Evolutionary conservation across 2,329 filamentous ascomycete species (phyloP).

Genomic region (Penicillium corylophilum): DNA sequence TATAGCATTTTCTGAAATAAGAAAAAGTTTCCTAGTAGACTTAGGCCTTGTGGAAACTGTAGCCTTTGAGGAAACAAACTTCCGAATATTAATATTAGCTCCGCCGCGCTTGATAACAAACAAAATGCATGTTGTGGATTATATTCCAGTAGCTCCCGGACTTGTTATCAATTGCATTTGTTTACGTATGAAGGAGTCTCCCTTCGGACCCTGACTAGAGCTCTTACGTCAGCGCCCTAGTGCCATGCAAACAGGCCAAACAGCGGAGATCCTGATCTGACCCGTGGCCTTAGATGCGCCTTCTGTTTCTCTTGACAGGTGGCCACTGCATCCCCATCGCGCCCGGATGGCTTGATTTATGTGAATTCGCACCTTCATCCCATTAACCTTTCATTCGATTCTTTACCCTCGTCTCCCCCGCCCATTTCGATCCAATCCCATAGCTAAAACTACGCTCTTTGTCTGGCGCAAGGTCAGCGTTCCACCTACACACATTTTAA

Average conservation of each 20-base stretch:
- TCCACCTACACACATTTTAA: conserved; percentile 16
- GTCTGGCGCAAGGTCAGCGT: conserved; percentile 19
- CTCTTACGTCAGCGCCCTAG: neutral
- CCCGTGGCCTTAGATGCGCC: conserved; percentile 27
- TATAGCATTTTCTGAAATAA: no score
- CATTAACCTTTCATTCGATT: conserved; percentile 1
- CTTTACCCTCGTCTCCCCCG: neutral
- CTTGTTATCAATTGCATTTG: no score
- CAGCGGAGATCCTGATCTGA: conserved; percentile 19
- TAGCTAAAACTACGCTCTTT: conserved; percentile 11
- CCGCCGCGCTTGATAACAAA: no score
- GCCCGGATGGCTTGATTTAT: conserved; percentile 28
- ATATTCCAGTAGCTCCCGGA: no score
- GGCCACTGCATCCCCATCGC: conserved; percentile 29
- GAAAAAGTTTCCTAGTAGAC: no score
- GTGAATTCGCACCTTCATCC: conserved; percentile 12
- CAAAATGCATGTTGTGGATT: no score
- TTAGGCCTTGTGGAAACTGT: no score
- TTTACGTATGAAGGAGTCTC: neutral
- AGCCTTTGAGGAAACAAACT: no score
- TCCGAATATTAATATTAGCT: no score
- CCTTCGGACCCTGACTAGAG: neutral
- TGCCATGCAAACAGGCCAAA: conserved; percentile 20
- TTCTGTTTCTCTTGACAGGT: conserved; percentile 33
- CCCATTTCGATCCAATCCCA: conserved; percentile 1